Percentiles rank a stretch among this genome's conserved stretches.
phyloP scores from a whole-genome alignment of 2,329 filamentous ascomycete genomes.

The Byssochlamys sp. region DNA sequence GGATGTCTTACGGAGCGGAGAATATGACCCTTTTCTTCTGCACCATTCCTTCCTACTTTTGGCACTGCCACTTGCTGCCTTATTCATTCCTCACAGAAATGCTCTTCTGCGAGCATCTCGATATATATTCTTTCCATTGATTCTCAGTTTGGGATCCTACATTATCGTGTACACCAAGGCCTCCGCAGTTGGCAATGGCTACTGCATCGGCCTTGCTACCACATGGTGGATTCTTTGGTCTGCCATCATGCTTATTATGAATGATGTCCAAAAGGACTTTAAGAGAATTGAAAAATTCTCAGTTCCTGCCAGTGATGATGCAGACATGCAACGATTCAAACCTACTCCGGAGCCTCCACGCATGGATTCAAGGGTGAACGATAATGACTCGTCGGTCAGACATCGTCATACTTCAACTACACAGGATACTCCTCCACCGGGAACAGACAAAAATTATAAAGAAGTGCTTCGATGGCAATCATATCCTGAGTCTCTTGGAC shows the following conservation, averaged over 20 bases:
- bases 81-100: slow-evolving; percentile 42
- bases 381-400: not conserved
- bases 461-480: slow-evolving; percentile 43
- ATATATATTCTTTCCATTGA: slow-evolving; percentile 36
- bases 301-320: not conserved
- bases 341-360: not conserved
- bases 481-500: slow-evolving; percentile 41
- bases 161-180: slow-evolving; percentile 37
- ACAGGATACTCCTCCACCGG: not conserved
- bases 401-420: not conserved
- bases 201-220: slow-evolving; percentile 46
- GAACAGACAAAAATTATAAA: not conserved
- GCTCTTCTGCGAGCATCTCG: slow-evolving; percentile 21
- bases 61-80: slow-evolving; percentile 36
- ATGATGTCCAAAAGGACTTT: slow-evolving; percentile 48
- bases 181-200: slow-evolving; percentile 42
- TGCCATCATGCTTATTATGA: slow-evolving; percentile 44
- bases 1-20: slow-evolving; percentile 16
- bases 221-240: slow-evolving; percentile 48
- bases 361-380: not conserved
- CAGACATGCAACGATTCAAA: not conserved
- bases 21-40: slow-evolving; percentile 25
- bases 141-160: slow-evolving; percentile 36
- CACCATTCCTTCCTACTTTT: slow-evolving; percentile 24
- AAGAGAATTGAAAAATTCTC: slow-evolving; percentile 42